Percentiles rank a stretch among this genome's conserved stretches.
Evolutionary conservation across 371 early-diverging fungal genomes (phyloP).

Genomic region (Haplosporangium sp.): DNA sequence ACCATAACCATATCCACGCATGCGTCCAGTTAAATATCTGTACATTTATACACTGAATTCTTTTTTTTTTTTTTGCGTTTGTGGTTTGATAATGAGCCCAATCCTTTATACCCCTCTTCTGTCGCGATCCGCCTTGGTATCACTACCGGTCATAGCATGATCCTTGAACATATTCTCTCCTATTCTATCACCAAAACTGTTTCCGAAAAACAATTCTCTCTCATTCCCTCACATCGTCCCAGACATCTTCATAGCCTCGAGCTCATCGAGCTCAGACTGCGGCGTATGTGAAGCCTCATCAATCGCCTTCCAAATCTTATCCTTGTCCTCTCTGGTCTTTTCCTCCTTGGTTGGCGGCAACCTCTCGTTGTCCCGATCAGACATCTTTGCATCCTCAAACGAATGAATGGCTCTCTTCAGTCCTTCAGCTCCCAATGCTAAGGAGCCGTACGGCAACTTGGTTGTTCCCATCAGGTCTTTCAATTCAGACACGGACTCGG

Average conservation of each 20-base stretch:
- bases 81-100: too few species aligned
- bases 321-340: conserved; percentile 58
- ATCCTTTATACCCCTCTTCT: too few species aligned
- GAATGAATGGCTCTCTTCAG: conserved; percentile 88
- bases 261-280: conserved; percentile 46
- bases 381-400: conserved; percentile 92
- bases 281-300: conserved; percentile 57
- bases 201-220: background rate
- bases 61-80: background rate
- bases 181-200: background rate
- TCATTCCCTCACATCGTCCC: conserved; percentile 6
- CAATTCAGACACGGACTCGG: conserved; percentile 92
- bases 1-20: background rate
- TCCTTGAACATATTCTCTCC: too few species aligned
- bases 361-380: conserved; percentile 92
- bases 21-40: background rate
- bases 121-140: too few species aligned
- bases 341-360: conserved; percentile 85
- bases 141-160: too few species aligned
- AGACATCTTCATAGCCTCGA: conserved; percentile 46
- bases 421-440: conserved; percentile 93
- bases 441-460: conserved; percentile 83
- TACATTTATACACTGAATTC: background rate
- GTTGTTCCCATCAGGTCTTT: conserved; percentile 89
- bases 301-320: conserved; percentile 63